Percentiles rank a stretch among this genome's conserved stretches.
phyloP scores from a whole-genome alignment of 1,139 yeast species.

The Entelexis sorbosivorans region DNA sequence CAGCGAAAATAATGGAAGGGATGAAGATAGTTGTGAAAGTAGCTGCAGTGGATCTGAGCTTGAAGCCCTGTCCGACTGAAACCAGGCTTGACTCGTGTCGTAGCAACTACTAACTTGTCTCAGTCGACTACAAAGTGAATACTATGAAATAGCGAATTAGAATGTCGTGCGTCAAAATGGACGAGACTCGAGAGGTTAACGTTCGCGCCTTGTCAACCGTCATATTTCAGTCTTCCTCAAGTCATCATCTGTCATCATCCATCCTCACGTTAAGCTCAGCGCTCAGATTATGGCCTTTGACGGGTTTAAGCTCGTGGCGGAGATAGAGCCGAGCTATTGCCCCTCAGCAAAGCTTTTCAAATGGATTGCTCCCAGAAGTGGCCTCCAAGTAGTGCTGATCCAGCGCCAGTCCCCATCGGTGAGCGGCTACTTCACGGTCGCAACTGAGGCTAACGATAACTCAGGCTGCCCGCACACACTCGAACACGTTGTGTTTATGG shows the following conservation, averaged over 20 bases:
- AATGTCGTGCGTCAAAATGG: too few species aligned
- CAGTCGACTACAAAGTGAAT: too few species aligned
- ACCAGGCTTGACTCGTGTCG: too few species aligned
- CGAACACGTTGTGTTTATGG: constrained; percentile 92
- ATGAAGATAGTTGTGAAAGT: too few species aligned
- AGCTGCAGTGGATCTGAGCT: too few species aligned
- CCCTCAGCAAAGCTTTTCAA: constrained; percentile 38
- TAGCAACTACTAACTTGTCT: too few species aligned
- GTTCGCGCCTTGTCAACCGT: background rate
- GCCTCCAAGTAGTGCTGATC: constrained; percentile 66
- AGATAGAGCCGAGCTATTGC: constrained; percentile 25
- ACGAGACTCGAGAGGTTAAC: too few species aligned
- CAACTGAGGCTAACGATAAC: constrained; percentile 78
- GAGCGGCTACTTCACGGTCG: constrained; percentile 87
- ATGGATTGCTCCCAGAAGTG: constrained; percentile 69
- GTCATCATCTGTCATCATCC: constrained; percentile 1
- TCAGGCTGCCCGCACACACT: constrained; percentile 93
- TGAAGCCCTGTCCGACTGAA: too few species aligned
- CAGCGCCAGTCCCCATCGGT: constrained; percentile 82
- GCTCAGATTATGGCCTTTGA: background rate
- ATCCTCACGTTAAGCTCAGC: background rate
- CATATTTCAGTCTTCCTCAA: background rate
- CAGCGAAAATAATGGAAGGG: constrained; percentile 48
- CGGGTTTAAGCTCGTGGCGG: constrained; percentile 24
- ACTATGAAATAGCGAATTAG: too few species aligned